Evolutionary conservation across 2,329 filamentous ascomycete species (phyloP).

Genomic region (Aspergillus amoenus): DNA sequence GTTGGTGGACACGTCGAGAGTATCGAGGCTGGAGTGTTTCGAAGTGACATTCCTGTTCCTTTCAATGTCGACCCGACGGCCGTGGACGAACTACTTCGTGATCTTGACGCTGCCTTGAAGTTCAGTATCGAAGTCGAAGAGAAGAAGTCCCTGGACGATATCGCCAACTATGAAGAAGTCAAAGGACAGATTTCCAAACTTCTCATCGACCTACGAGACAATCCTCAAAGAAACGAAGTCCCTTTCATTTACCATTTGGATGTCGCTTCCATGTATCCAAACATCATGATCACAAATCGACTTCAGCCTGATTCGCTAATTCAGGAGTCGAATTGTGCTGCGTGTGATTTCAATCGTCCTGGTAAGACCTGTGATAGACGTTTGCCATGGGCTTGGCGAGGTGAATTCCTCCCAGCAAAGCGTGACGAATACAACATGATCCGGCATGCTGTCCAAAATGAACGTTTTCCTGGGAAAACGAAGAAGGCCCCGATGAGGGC

Average conservation of each 20-base stretch:
- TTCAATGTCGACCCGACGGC: constrained; percentile 87
- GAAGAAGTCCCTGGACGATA: constrained; percentile 75
- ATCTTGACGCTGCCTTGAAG: constrained; percentile 83
- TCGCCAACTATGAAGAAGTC: constrained; percentile 80
- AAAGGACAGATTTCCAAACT: constrained; percentile 75
- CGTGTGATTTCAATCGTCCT: constrained; percentile 96
- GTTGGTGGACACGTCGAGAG: constrained; percentile 98
- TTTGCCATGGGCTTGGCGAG: constrained; percentile 96
- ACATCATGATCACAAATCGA: constrained; percentile 99
- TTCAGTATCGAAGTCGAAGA: constrained; percentile 86
- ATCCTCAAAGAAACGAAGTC: constrained; percentile 78
- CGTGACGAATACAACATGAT: constrained; percentile 99
- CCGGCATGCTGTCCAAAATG: constrained; percentile 82
- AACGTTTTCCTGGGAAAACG: constrained; percentile 79
- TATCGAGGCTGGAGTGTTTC: constrained; percentile 97
- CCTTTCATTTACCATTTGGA: constrained; percentile 97
- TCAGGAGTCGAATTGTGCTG: constrained; percentile 89
- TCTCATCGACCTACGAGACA: constrained; percentile 71
- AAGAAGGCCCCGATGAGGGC: constrained; percentile 68
- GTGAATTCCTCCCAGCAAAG: constrained; percentile 93
- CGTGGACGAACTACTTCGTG: constrained; percentile 81
- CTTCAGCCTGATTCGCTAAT: constrained; percentile 99
- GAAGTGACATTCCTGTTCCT: constrained; percentile 90
- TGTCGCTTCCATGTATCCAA: constrained; percentile 98
- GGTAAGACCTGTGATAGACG: constrained; percentile 96